These are phyloP conservation scores for Umbelopsis isabellina DNA, from an alignment of 192 early-diverging fungal species.

Conservation along the genomic window DNA sequence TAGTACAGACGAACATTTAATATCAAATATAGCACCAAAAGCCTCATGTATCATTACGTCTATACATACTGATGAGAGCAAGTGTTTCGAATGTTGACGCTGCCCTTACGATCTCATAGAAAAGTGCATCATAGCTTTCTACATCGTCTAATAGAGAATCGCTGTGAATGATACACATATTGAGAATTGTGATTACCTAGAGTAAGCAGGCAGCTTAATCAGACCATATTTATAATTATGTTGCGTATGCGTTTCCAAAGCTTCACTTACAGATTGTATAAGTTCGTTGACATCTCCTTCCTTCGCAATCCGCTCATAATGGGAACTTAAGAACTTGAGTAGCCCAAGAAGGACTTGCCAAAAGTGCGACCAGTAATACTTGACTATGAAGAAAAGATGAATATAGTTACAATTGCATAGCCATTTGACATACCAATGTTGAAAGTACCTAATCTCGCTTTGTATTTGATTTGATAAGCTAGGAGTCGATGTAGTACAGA, in stretches of 20 bases:
- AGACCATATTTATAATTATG: not conserved
- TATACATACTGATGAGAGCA: conserved; percentile 27
- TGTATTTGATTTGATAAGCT: conserved; percentile 24
- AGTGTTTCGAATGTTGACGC: conserved; percentile 28
- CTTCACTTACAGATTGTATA: conserved; percentile 41
- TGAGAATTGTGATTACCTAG: conserved; percentile 49
- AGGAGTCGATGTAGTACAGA: conserved; percentile 38
- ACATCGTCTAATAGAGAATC: conserved; percentile 55
- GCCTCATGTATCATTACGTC: not conserved
- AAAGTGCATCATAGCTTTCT: conserved; percentile 51
- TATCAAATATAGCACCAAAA: not conserved
- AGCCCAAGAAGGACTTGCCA: conserved; percentile 54
- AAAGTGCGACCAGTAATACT: conserved; percentile 59
- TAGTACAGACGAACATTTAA: not conserved
- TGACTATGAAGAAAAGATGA: conserved; percentile 12
- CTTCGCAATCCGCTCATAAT: conserved; percentile 40
- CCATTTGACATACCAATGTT: too few species aligned
- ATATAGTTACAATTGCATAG: not conserved
- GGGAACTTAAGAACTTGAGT: conserved; percentile 46
- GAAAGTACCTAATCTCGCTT: conserved; percentile 29
- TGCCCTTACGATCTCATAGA: conserved; percentile 58
- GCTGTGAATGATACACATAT: conserved; percentile 51
- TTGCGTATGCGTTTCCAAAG: not conserved
- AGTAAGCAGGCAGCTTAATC: not conserved
- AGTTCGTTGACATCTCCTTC: conserved; percentile 37